Evolutionary conservation across 1,284 basidiomycete genomes (phyloP).

Genomic region (Sphaerobolus stellatus): DNA sequence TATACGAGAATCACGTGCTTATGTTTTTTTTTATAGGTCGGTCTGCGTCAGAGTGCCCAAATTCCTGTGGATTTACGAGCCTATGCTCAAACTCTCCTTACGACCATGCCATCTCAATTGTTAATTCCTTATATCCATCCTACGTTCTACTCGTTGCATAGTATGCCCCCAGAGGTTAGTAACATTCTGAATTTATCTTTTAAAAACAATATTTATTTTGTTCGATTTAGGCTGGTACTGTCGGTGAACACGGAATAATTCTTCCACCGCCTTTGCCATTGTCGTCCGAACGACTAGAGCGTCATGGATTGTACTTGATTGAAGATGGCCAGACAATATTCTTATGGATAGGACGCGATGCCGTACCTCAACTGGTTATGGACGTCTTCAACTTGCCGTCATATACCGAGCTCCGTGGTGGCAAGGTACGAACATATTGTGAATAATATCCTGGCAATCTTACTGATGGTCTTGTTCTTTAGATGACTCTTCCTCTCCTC

Average conservation of each 20-base stretch:
- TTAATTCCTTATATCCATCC: conserved; percentile 95
- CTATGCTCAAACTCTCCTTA: conserved; percentile 91
- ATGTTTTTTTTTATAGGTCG: conserved; percentile 55
- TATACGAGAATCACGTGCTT: too few species aligned
- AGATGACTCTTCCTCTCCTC: conserved; percentile 84
- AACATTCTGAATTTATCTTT: conserved; percentile 1
- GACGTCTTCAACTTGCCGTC: conserved; percentile 93
- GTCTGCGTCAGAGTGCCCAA: conserved; percentile 91
- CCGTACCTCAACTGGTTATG: conserved; percentile 89
- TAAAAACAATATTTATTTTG: background rate
- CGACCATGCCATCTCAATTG: conserved; percentile 87
- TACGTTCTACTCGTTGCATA: conserved; percentile 93
- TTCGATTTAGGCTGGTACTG: conserved; percentile 64
- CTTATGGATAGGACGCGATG: conserved; percentile 96
- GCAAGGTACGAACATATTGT: conserved; percentile 61
- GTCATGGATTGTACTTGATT: conserved; percentile 95
- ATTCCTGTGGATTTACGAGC: conserved; percentile 96
- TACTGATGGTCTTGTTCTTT: conserved; percentile 20
- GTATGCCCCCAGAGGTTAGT: conserved; percentile 86
- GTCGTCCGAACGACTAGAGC: conserved; percentile 90
- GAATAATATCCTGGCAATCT: conserved; percentile 16
- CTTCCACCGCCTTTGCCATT: conserved; percentile 87
- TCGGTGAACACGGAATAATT: conserved; percentile 79
- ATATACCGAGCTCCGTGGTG: conserved; percentile 87
- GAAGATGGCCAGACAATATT: conserved; percentile 98